Conservation (phyloP, 2,329 filamentous ascomycete genomes). For the Exophiala dermatitidis region DNA sequence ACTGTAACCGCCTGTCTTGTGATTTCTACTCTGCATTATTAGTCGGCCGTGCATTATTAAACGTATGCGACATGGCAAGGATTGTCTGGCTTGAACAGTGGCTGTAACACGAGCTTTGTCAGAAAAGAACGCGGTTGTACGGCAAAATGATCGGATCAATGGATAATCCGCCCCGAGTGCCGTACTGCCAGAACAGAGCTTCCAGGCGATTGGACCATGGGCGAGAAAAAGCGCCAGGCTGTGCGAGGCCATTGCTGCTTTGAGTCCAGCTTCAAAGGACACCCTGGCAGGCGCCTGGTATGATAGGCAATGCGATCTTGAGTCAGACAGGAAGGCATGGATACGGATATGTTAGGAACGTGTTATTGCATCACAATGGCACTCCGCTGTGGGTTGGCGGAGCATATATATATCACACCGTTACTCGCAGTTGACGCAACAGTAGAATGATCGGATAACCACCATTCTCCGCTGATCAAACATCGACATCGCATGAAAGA, state of each 20-base stretch:
- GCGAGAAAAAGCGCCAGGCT: background rate
- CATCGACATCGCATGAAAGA: no score
- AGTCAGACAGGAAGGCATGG: slow-evolving; percentile 5
- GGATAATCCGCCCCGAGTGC: slow-evolving; percentile 16
- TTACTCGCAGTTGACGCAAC: background rate
- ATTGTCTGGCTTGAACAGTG: background rate
- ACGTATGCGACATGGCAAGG: background rate
- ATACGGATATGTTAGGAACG: no score
- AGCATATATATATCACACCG: background rate
- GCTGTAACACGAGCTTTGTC: background rate
- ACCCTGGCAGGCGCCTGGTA: background rate
- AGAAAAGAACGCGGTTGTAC: slow-evolving; percentile 12
- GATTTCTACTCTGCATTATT: no score
- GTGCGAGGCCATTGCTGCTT: slow-evolving; percentile 9
- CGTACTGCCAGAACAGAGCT: slow-evolving; percentile 6
- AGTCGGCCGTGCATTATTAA: no score
- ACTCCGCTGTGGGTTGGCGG: background rate
- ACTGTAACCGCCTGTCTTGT: no score
- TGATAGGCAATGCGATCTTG: slow-evolving; percentile 17
- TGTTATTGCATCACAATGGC: background rate
- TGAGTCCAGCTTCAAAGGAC: background rate
- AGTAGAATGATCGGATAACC: no score
- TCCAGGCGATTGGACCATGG: slow-evolving; percentile 14
- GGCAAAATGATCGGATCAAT: slow-evolving; percentile 12
- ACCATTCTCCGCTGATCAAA: no score